Percentiles rank a stretch among this genome's conserved stretches.
Conservation (phyloP, 192 early-diverging fungal genomes). For the Podila horticola region DNA sequence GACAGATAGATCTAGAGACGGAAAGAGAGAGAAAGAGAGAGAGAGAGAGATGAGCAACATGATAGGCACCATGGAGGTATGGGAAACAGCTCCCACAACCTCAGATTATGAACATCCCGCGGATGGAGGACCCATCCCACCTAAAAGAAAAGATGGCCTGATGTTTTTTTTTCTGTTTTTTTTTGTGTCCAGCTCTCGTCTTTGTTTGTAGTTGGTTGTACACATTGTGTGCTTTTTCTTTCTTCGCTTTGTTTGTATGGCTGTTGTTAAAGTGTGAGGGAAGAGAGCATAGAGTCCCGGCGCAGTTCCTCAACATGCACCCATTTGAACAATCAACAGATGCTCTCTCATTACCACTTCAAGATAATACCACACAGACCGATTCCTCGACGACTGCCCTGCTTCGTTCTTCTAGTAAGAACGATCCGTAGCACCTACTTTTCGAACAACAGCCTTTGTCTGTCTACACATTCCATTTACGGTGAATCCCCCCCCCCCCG, state of each 20-base stretch:
- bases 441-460: no score
- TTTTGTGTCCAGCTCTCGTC: background rate
- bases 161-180: constrained; percentile 2
- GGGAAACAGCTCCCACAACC: background rate
- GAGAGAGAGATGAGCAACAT: background rate
- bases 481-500: no score
- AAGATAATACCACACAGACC: no score
- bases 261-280: background rate
- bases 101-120: background rate
- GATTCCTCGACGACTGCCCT: no score
- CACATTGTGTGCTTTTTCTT: background rate
- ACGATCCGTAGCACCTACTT: no score
- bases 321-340: no score
- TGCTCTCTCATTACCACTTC: no score
- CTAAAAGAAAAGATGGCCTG: constrained; percentile 13
- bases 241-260: background rate
- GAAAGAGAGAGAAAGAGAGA: background rate
- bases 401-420: no score
- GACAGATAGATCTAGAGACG: background rate
- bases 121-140: background rate
- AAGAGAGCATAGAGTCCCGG: no score
- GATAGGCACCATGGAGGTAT: background rate
- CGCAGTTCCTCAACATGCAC: no score
- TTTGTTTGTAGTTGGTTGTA: background rate
- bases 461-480: no score